Conservation (phyloP, 139 green algal species). For the Chlorella sp. region DNA sequence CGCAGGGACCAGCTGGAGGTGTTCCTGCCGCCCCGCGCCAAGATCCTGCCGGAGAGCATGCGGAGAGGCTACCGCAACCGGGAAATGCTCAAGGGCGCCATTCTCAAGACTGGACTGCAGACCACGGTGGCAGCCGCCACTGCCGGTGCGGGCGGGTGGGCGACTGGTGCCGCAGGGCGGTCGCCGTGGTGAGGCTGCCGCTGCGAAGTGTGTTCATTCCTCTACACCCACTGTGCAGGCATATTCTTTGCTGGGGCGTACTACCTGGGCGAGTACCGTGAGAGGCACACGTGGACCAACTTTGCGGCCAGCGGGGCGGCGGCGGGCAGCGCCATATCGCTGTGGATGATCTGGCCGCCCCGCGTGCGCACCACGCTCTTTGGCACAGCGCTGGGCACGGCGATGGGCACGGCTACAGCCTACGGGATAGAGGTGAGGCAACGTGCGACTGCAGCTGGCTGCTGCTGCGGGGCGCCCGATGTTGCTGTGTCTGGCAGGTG, state of each 20-base stretch:
- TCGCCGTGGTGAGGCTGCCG: no score
- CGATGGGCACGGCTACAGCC: no score
- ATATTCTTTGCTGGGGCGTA: constrained; percentile 32
- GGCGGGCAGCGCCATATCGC: constrained; percentile 6
- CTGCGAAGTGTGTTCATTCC: not conserved
- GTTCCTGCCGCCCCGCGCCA: constrained; percentile 30
- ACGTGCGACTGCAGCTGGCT: no score
- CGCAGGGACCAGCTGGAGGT: constrained; percentile 38
- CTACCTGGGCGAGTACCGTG: constrained; percentile 29
- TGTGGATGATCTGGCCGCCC: constrained; percentile 24
- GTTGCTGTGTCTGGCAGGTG: no score
- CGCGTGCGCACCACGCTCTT: constrained; percentile 17
- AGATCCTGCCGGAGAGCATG: constrained; percentile 26
- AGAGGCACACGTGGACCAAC: constrained; percentile 24
- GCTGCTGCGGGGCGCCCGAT: no score
- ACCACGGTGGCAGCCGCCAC: constrained; percentile 21
- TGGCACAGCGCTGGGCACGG: constrained; percentile 16
- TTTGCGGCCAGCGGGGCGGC: constrained; percentile 26
- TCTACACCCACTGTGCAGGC: constrained; percentile 8
- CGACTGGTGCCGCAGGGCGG: no score
- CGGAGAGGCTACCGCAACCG: constrained; percentile 27
- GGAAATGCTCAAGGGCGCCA: constrained; percentile 29
- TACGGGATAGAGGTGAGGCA: no score
- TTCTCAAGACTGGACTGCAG: constrained; percentile 27
- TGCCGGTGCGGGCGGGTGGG: constrained; percentile 14